phyloP scores from a whole-genome alignment of 1,284 basidiomycete genomes.

The Marasmius sp. region DNA sequence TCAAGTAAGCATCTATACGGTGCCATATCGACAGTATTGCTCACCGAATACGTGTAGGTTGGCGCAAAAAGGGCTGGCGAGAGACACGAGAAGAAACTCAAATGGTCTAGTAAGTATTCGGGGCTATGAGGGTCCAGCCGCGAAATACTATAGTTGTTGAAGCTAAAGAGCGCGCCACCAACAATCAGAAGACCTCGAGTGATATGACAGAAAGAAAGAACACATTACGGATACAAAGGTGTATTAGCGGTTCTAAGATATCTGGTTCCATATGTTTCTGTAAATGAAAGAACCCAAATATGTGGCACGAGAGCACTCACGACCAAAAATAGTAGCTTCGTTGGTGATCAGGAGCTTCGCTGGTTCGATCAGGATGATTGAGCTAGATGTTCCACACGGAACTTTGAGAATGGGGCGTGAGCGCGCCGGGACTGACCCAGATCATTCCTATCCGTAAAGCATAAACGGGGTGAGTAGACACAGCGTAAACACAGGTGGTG shows the following conservation, averaged over 20 bases:
- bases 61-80: slow-evolving; percentile 32
- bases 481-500: not conserved
- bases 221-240: slow-evolving; percentile 48
- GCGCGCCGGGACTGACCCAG: slow-evolving; percentile 46
- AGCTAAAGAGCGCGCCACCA: not conserved
- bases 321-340: slow-evolving; percentile 50
- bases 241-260: slow-evolving; percentile 54
- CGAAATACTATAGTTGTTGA: slow-evolving; percentile 14
- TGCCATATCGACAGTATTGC: slow-evolving; percentile 8
- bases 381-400: too few species aligned
- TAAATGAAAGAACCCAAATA: too few species aligned
- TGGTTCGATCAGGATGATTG: slow-evolving; percentile 17
- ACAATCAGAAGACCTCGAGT: not conserved
- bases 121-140: too few species aligned
- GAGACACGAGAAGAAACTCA: too few species aligned
- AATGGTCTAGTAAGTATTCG: too few species aligned
- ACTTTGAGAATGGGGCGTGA: too few species aligned
- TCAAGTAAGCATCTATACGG: not conserved
- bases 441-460: slow-evolving; percentile 45
- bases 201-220: slow-evolving; percentile 18
- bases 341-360: slow-evolving; percentile 50
- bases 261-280: not conserved
- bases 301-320: slow-evolving; percentile 30
- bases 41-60: slow-evolving; percentile 28
- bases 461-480: not conserved